Evolutionary conservation across 1,284 basidiomycete genomes (phyloP).

Genomic region (Microbotryomycetes sp.): DNA sequence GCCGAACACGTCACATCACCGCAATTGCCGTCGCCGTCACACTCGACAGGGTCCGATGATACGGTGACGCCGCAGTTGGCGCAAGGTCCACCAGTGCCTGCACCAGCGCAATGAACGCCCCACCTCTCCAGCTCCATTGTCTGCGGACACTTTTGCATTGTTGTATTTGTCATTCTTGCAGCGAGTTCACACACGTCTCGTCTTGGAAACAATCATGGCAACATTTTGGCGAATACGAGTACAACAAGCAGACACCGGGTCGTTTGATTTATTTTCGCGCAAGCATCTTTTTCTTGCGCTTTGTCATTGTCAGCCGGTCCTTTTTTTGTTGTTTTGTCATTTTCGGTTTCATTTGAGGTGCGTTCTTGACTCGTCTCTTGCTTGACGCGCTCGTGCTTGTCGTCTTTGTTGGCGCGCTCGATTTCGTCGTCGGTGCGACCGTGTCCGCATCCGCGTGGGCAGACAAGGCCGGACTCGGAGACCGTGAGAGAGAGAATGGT

Average conservation of each 20-base stretch:
- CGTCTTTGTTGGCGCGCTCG: neutral
- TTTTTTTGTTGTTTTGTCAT: constrained; percentile 28
- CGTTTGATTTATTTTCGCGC: neutral
- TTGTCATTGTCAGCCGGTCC: constrained; percentile 22
- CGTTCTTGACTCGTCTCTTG: constrained; percentile 24
- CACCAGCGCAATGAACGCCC: too few relatives aligned
- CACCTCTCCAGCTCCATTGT: too few relatives aligned
- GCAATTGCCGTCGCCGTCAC: neutral
- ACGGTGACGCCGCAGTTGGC: neutral
- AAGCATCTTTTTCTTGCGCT: neutral
- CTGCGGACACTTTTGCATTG: too few relatives aligned
- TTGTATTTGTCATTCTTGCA: too few relatives aligned
- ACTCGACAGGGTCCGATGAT: neutral
- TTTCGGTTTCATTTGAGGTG: constrained; percentile 19
- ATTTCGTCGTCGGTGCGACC: neutral
- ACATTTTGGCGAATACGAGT: too few relatives aligned
- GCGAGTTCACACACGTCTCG: too few relatives aligned
- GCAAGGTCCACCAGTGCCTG: too few relatives aligned
- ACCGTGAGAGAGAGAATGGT: constrained; percentile 26
- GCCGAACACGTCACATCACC: neutral
- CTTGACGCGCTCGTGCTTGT: neutral
- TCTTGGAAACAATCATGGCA: too few relatives aligned
- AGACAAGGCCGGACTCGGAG: constrained; percentile 15
- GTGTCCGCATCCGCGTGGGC: neutral
- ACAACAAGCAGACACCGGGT: too few relatives aligned